These are phyloP conservation scores for Leishmania aethiopica DNA, from an alignment of 208 protist genomes.

Conservation along the genomic window DNA sequence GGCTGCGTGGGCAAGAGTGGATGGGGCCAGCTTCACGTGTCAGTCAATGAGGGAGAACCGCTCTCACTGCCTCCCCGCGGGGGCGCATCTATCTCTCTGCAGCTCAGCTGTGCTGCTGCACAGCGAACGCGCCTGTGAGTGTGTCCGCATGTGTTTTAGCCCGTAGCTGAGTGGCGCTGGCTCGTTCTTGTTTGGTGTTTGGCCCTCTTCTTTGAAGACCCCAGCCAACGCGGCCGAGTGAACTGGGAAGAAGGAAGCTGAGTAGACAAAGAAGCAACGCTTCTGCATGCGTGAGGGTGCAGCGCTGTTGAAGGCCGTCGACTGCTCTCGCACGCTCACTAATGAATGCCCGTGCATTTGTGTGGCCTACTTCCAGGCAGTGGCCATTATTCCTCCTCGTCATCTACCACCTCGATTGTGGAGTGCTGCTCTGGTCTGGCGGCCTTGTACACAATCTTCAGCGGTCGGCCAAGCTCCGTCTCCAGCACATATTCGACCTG, in stretches of 20 bases:
- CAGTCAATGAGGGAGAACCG: not conserved
- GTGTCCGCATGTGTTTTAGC: not conserved
- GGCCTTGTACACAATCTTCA: conserved; percentile 15
- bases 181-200: not conserved
- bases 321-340: not conserved
- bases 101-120: not conserved
- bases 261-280: not conserved
- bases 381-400: conserved; percentile 8
- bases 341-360: not conserved
- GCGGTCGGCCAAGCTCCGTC: conserved; percentile 13
- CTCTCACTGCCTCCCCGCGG: not conserved
- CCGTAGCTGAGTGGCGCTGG: not conserved
- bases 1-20: not conserved
- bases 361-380: not conserved
- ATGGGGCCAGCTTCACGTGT: not conserved
- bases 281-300: not conserved
- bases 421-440: not conserved
- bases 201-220: not conserved
- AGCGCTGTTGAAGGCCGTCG: not conserved
- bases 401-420: conserved; percentile 25
- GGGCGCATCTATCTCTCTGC: not conserved
- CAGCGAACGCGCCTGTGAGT: not conserved
- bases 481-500: conserved; percentile 75
- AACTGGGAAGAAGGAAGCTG: not conserved
- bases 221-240: not conserved